Conservation (phyloP, 2,329 filamentous ascomycete species). For the Periconia sp. region DNA sequence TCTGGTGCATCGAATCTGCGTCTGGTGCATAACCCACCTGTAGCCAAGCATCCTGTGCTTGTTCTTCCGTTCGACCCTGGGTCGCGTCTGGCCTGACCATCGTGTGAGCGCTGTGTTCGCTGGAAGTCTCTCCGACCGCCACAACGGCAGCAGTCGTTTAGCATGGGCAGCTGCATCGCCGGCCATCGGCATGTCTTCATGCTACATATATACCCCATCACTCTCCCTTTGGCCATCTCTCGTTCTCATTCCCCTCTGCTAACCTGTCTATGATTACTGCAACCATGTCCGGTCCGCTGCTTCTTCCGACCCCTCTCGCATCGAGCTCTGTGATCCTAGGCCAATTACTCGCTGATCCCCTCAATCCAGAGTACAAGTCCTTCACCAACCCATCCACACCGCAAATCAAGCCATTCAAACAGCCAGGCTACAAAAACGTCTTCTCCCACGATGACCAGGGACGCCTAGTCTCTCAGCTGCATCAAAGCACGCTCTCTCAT, state of each 20-base stretch:
- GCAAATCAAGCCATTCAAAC: conserved; percentile 8
- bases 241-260: conserved; percentile 3
- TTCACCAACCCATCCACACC: conserved; percentile 14
- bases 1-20: too few relatives aligned
- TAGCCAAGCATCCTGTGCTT: too few relatives aligned
- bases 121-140: too few relatives aligned
- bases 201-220: conserved; percentile 56
- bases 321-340: conserved; percentile 27
- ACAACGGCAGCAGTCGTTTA: too few relatives aligned
- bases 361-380: conserved; percentile 19
- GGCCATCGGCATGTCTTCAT: too few relatives aligned
- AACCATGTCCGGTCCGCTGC: conserved; percentile 28
- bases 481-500: conserved; percentile 12
- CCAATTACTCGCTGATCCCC: conserved; percentile 35
- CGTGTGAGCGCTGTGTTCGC: too few relatives aligned
- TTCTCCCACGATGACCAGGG: conserved; percentile 28
- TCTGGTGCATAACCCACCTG: too few relatives aligned
- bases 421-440: conserved; percentile 21
- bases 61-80: too few relatives aligned
- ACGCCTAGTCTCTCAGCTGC: conserved; percentile 19
- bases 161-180: too few relatives aligned
- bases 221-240: not conserved
- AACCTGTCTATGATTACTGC: conserved; percentile 1
- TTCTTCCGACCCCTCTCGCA: conserved; percentile 31
- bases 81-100: too few relatives aligned